Base-by-base conservation (phyloP, 179 eudicot species). In the Sideroxylon spinosum region DNA sequence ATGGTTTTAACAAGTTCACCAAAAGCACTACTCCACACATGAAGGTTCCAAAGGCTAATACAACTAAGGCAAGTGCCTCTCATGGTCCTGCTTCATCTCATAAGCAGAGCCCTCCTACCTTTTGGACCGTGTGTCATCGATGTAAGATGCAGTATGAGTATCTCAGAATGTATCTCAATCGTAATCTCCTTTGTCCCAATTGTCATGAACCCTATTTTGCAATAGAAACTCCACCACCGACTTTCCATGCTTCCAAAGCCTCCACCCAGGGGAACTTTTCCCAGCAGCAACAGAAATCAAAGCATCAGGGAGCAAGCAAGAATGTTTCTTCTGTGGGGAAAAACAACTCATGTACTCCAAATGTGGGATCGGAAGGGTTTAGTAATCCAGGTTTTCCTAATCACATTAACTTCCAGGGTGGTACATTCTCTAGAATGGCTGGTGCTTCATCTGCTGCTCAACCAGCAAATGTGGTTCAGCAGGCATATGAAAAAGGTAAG, bases 391-490 rank as follows among this genome's bases (percentile, higher is more conserved):
- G 16, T 7, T 10, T 52, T 10, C 10, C 56, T 52, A 14, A 3
- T 52, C 56, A 8, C 56, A 52, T 14, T 52, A 52, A 52, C 3
- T 10, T 52, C 56, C 56, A 52, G 56, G 12, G 56, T 52, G 56
- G 12, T 52, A 1, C 14, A 14, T 52, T 52, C 56, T 52, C 56
- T 52, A 52, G 14, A 52, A 52, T 14, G 13, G 56, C 56, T 52
- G 12, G 12, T 52, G 0, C 56, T 52, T 52, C 56, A 52, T 52
- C 56, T 9, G 16, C 14, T 52, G 14, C 90, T 77, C 90, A 88
- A 74, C 91, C 91, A 78, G 91, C 91, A 48, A 86, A 76, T 68
- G 86, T 89, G 88, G 93, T 91, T 32, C 88, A 86, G 71, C 87
- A 83, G 85, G 89, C 91, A 22, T 91, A 86, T 80, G 95, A 86